Percentiles rank a stretch among this genome's conserved stretches.
phyloP scores from a whole-genome alignment of 23 red algal genomes.

The Gracilaria gracilis region DNA sequence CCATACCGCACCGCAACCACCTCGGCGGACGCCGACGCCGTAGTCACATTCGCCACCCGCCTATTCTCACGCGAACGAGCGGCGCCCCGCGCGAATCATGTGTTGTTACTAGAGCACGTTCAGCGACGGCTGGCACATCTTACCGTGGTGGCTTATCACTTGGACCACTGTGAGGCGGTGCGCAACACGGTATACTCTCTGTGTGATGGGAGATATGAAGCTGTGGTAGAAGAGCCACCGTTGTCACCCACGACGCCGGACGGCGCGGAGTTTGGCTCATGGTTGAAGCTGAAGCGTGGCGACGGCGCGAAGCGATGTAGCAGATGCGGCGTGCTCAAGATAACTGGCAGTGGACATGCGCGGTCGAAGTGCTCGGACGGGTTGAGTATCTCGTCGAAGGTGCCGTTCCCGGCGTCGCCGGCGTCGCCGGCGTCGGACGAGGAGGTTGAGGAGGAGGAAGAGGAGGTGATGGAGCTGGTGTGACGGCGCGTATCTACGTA shows the following conservation, averaged over 20 bases:
- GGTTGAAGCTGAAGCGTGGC: conserved; percentile 1
- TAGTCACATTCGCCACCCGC: not conserved
- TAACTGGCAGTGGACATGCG: conserved; percentile 69
- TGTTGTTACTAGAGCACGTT: not conserved
- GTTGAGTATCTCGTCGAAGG: conserved; percentile 23
- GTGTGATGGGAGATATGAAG: too few relatives aligned
- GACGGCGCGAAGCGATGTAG: conserved; percentile 69
- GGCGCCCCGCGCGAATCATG: not conserved
- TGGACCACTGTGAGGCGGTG: conserved; percentile 8
- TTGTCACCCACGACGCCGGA: conserved; percentile 28
- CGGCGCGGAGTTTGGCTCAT: conserved; percentile 40
- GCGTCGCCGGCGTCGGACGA: not conserved
- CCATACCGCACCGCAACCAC: conserved; percentile 43
- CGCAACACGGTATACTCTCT: not conserved
- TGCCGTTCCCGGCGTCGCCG: conserved; percentile 48
- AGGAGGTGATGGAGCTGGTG: not conserved
- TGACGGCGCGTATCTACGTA: not conserved
- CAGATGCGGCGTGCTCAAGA: conserved; percentile 67
- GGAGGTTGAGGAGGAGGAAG: not conserved
- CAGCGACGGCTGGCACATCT: not conserved
- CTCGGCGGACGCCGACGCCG: not conserved
- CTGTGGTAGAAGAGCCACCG: too few relatives aligned
- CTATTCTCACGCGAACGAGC: not conserved
- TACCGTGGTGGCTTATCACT: not conserved
- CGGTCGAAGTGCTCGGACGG: conserved; percentile 73